Base-by-base conservation (phyloP, 139 green algal genomes). In the Chlamydomonas eustigma region DNA sequence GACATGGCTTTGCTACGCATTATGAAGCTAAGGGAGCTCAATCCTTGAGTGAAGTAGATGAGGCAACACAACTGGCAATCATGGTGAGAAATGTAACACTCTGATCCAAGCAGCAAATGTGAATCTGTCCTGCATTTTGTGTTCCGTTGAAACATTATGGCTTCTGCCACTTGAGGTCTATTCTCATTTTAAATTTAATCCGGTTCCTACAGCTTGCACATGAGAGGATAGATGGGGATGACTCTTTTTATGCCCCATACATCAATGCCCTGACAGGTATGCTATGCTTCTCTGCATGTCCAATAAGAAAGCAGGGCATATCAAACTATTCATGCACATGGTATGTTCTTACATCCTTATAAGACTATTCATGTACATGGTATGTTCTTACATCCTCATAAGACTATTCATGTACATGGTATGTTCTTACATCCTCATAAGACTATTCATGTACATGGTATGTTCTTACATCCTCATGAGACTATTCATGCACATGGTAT, bases 61-160 rank as follows among this genome's bases (percentile, higher is more conserved):
- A 69, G 58, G 58, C 25, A 33, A 69, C 58, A 30, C 58, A 69
- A 33, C 58, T 69, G 58, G 58, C 58, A 33, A 30, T 69, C 58
- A 69, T 69, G 58, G 58, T 69, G 58, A 31, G 58, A 6, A 22
- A 58, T 58, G 44, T 28, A 58, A 22, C 12, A 22, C 22, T 12
- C 12, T 12, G 12, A 22, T 12, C 44, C 22, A 58, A 12, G 22
- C 12, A 22, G 44, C 12, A 58, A 58, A 58, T 58, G 44, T 28
- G 44, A 12, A 58, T 22, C 44, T 58, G n/a, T n/a, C n/a, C n/a
- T n/a, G n/a, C n/a, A n/a, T 58, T 12, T 58, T 58, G 44, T 22
- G 44, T 58, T 28, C 44, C 44, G 44, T 58, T 22, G 12, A 58
- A 12, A 22, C 44, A 28, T 12, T 22, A 12, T 58, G 12, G 12